Percentiles rank a stretch among this genome's conserved stretches.
These are phyloP conservation scores for Parasitella parasitica DNA, from an alignment of 371 early-diverging fungal genomes.

Conservation along the genomic window DNA sequence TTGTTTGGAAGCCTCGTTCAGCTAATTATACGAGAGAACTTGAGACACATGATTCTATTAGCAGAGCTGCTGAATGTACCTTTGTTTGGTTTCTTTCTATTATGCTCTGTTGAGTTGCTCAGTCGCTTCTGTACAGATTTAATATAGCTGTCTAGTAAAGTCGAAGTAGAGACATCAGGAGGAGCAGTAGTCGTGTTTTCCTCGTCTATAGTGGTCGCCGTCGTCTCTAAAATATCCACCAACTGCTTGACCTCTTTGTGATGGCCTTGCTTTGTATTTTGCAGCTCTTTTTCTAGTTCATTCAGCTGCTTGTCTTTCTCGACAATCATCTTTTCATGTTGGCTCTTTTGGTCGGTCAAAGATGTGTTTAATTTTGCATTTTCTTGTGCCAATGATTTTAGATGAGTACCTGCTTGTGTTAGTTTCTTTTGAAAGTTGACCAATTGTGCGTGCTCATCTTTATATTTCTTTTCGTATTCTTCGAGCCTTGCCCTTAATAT, in stretches of 20 bases:
- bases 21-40: neutral
- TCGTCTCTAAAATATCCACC: constrained; percentile 13
- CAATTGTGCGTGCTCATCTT: constrained; percentile 28
- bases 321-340: neutral
- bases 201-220: neutral
- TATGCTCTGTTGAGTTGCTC: neutral
- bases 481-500: constrained; percentile 14
- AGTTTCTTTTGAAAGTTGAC: constrained; percentile 36
- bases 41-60: no score
- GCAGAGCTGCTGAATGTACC: no score
- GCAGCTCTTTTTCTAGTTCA: constrained; percentile 3
- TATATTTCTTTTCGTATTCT: constrained; percentile 20
- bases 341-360: constrained; percentile 3
- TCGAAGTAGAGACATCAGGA: constrained; percentile 17
- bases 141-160: constrained; percentile 17
- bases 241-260: constrained; percentile 19
- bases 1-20: neutral
- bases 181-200: neutral
- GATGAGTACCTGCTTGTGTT: constrained; percentile 46
- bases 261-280: constrained; percentile 13
- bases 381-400: constrained; percentile 45
- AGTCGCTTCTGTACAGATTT: constrained; percentile 21
- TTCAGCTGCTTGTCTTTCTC: neutral
- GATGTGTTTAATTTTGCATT: constrained; percentile 31
- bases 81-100: neutral